phyloP scores from a whole-genome alignment of 225 moss, liverwort and hornwort species.

The Bryoerythrophyllum caledonicum region DNA sequence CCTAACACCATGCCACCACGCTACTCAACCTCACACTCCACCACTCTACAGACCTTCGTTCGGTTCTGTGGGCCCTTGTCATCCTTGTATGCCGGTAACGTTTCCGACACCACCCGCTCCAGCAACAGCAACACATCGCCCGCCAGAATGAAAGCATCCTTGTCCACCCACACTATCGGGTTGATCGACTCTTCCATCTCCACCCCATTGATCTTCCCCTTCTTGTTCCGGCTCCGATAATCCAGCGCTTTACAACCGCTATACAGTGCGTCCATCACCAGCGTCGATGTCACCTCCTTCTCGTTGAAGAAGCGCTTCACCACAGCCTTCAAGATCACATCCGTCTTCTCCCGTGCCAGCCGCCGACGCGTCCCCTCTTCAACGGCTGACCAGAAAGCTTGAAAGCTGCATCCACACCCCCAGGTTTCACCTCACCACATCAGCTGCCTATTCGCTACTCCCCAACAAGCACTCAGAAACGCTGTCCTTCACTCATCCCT shows the following conservation, averaged over 20 bases:
- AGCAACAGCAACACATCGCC: conserved; percentile 91
- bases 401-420: conserved; percentile 66
- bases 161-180: conserved; percentile 98
- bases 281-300: conserved; percentile 97
- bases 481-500: neutral
- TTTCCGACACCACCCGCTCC: conserved; percentile 87
- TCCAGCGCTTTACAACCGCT: conserved; percentile 98
- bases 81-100: conserved; percentile 95
- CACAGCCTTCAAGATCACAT: conserved; percentile 95
- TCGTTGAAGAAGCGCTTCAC: conserved; percentile 99
- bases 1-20: neutral
- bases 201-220: conserved; percentile 91
- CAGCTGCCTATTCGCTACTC: neutral
- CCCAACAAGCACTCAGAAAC: conserved; percentile 17
- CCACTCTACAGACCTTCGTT: conserved; percentile 68
- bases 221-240: conserved; percentile 95
- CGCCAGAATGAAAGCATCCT: conserved; percentile 96
- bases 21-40: neutral
- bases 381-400: conserved; percentile 91
- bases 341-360: conserved; percentile 93
- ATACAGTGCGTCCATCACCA: conserved; percentile 99
- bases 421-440: conserved; percentile 6
- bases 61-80: conserved; percentile 99
- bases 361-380: conserved; percentile 87
- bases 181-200: conserved; percentile 85